Conservation (phyloP, 106 monocot genomes). For the Apostasia ramifera region DNA sequence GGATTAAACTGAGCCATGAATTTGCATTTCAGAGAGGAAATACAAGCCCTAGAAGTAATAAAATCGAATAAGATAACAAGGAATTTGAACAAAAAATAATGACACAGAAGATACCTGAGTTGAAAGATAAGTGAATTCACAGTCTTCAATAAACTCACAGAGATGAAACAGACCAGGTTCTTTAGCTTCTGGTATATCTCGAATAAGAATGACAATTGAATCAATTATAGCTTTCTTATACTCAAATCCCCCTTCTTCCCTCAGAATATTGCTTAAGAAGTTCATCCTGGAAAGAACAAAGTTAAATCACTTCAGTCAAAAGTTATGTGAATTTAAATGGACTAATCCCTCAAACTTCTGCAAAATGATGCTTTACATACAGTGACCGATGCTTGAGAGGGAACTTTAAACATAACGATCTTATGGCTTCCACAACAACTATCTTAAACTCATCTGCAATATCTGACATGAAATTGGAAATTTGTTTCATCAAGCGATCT, state of each 20-base stretch:
- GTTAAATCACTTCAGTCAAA: neutral
- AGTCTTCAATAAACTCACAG: slow-evolving; percentile 99
- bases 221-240: slow-evolving; percentile 99
- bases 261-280: slow-evolving; percentile 97
- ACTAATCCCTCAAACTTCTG: neutral
- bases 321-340: neutral
- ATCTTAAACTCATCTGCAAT: slow-evolving; percentile 99
- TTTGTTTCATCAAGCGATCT: slow-evolving; percentile 98
- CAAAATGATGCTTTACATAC: slow-evolving; percentile 32
- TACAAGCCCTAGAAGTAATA: too few species aligned
- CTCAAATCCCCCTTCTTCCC: slow-evolving; percentile 99
- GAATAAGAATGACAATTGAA: slow-evolving; percentile 92
- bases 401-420: slow-evolving; percentile 93
- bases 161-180: slow-evolving; percentile 96
- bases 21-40: too few species aligned
- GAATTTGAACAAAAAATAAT: neutral
- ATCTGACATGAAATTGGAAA: slow-evolving; percentile 98
- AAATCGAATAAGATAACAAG: too few species aligned
- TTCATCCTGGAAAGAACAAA: slow-evolving; percentile 70
- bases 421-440: slow-evolving; percentile 97
- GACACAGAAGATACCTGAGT: slow-evolving; percentile 60
- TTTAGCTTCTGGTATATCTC: slow-evolving; percentile 98
- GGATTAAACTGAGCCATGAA: too few species aligned
- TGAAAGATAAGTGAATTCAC: slow-evolving; percentile 97
- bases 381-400: slow-evolving; percentile 95